These are phyloP conservation scores for Fraxinus ornus DNA, from an alignment of 305 asterid genomes.

Conservation along the genomic window DNA sequence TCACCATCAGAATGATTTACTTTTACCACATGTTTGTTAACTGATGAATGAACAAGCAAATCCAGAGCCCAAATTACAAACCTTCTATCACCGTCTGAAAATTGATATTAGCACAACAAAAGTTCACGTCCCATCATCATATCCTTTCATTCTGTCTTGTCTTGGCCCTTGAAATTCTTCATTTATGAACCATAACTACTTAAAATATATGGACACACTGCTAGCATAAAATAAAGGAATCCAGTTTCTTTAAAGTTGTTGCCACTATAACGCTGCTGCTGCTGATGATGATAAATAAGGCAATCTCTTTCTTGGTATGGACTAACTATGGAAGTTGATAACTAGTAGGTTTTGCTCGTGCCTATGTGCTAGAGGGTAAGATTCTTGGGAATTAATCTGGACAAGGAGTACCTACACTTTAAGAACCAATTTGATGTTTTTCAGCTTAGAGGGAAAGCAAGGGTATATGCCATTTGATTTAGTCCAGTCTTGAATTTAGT, in stretches of 20 bases:
- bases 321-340: neutral
- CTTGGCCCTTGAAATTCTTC: neutral
- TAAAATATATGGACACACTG: neutral
- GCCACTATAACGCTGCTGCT: neutral
- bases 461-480: neutral
- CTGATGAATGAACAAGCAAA: neutral
- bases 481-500: neutral
- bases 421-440: neutral
- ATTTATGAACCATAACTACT: neutral
- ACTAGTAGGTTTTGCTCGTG: neutral
- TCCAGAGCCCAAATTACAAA: neutral
- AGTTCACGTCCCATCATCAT: neutral
- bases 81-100: neutral
- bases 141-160: neutral
- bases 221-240: neutral
- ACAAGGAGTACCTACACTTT: neutral
- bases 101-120: neutral
- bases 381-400: neutral
- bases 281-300: neutral
- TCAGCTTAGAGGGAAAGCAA: neutral
- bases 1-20: neutral
- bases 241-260: neutral
- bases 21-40: neutral
- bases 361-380: neutral
- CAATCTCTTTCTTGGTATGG: neutral